Evolutionary conservation across 257 asterid species (phyloP), one percentile per base, ranked within the genome.

Genomic region (Penstemon davidsonii): DNA sequence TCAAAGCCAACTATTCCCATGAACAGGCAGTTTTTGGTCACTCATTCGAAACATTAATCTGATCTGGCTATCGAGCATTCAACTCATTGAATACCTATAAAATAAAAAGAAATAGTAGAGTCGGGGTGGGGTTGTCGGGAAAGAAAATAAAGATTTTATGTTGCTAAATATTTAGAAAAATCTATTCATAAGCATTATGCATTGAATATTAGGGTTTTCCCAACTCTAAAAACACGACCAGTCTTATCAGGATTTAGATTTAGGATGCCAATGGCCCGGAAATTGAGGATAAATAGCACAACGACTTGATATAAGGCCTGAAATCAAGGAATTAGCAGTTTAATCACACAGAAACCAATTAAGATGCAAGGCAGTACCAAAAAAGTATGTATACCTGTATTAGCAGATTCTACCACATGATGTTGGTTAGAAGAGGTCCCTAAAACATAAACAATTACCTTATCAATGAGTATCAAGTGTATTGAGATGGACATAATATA

Each of bases 341-440:
- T 25, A 25, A 25, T 25, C 33, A 25, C 33, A 25, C 33, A 25
- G 33, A 25, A 25, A 25, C 2, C 55, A 60, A 52, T 64, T 37
- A 12, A 45, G 19, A 45, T 47, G 40, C 64, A 39, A 13, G 4
- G 38, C 39, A 49, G 15, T 55, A 55, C 38, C 4, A 8, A 13
- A 7, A 55, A 25, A 10, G 7, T 19, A 39, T 63, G 3, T 41
- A 25, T 85, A 93, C 99, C 97, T 93, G 97, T 69, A 93, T 73
- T 49, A 90, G 18, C 78, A 90, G 71, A 79, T 92, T 92, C 84
- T 97, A 85, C 98, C 98, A 92, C 98, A 92, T 90, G 71, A 86
- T 82, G 71, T 88, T 92, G 70, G 98, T 90, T 70, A 92, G 86
- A 11, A 92, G 87, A 73, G 98, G 97, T 75, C 99, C 96, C 99